Base-by-base conservation (phyloP, 352 stramenopile genomes). In the Phytopythium chamaehyphon region DNA sequence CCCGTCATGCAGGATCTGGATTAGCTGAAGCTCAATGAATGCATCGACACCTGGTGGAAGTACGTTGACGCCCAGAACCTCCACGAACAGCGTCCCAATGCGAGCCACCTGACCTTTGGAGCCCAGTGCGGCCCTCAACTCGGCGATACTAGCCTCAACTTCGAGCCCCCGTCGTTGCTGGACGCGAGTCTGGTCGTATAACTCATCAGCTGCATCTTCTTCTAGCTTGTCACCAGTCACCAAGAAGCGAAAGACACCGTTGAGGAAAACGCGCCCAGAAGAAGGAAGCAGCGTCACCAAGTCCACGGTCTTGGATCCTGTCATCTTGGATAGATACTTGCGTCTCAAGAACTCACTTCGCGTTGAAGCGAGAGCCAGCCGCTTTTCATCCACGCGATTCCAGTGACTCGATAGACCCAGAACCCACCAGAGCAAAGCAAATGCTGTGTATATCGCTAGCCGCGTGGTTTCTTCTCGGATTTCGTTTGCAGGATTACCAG, bases 151-250 rank as follows among this genome's bases (percentile, higher is more conserved):
- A 19, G 64, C 69, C 55, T 88, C 74, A 14, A 86, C 47, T 19
- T 70, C 52, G 24, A 74, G 8, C 12, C 53, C 50, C 2, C 61
- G 51, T n/a, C 66, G 52, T 53, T 85, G 73, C 11, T 65, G 64
- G 36, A 68, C 45, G 14, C 54, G 45, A 33, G 83, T 66, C 45
- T 89, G 76, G 9, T 89, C 82, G 12, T 74, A 60, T n/a, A 92
- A 48, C 19, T 92, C 82, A 45, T 89, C 79, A 7, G 75, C 79
- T 12, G 69, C 73, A 48, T 90, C 82, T 55, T 89, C 67, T 37
- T 90, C 82, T 14, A 49, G 53, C 33, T 83, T 79, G 62, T 89
- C 70, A 21, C 82, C 82, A 16, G 75, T 90, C 26, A 89, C 64
- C 16, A 90, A 55, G 47, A 87, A 90, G 37, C 62, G 54, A 11